Conservation (phyloP, 140 eudicot species). For the Bidens hawaiensis region DNA sequence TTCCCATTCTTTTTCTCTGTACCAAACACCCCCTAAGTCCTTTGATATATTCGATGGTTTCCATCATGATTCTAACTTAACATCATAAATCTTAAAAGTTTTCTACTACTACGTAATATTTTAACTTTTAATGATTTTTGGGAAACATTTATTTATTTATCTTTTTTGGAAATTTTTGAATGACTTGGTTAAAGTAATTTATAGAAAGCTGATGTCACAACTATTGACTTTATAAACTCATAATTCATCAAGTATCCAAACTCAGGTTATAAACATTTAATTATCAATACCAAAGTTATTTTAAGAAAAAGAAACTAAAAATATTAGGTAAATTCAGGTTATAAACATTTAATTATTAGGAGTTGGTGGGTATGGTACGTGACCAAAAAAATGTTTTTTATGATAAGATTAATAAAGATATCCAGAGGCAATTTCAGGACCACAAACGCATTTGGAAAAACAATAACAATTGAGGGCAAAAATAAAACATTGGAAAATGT, state of each 20-base stretch:
- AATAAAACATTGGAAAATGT: neutral
- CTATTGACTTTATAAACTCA: neutral
- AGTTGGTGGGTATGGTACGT: no score
- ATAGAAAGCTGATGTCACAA: neutral
- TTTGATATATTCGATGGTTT: no score
- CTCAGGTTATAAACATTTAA: no score
- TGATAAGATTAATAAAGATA: neutral
- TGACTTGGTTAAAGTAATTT: neutral
- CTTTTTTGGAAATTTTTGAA: neutral
- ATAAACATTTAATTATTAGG: no score
- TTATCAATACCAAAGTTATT: neutral
- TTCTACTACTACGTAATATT: neutral
- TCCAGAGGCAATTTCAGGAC: neutral
- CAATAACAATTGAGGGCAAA: neutral
- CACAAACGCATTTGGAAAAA: constrained; percentile 7
- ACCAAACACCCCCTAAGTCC: no score
- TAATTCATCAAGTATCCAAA: no score
- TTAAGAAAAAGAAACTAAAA: neutral
- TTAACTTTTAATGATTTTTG: no score
- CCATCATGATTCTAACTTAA: neutral
- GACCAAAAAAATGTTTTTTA: no score
- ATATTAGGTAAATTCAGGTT: neutral
- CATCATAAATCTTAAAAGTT: neutral
- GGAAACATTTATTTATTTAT: no score
- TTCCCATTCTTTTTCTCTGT: no score